Base-by-base conservation (phyloP, 257 asterid genomes). In the Solanum peruvianum region DNA sequence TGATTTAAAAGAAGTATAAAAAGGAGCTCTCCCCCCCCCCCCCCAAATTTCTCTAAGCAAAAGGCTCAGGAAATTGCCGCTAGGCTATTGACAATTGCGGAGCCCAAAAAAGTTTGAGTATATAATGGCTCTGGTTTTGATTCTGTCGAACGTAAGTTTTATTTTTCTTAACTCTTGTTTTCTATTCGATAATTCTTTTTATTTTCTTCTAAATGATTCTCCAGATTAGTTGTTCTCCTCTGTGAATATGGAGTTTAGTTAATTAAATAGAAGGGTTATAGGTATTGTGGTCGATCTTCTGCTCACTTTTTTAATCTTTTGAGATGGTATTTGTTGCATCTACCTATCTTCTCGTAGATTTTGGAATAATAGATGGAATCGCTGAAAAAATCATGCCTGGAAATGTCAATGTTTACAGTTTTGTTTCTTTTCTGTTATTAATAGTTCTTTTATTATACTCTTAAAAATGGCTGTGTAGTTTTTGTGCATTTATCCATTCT, bases 41-140 rank as follows among this genome's bases (percentile, higher is more conserved):
- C 2, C 2, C 2, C 0, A 16, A 16, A 4, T 16, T 16, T 52
- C 23, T 16, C 4, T 52, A 16, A 52, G 85, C 98, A 92, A 90
- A 96, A 93, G 90, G 98, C 98, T 44, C 99, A 95, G 88, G 98
- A 94, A 90, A 94, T 96, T 72, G 99, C 99, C 11, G 95, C 97
- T 33, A 92, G 98, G 88, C 92, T 97, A 37, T 87, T 95, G 90
- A 95, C 85, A 49, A 91, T 23, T 85, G 91, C 94, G 3, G 99
- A 95, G 75, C 92, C 96, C 41, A 89, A 91, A 31, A 95, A 95
- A 86, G 90, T 94, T 67, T 90, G 96, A 70, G 91, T 95, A 85
- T 94, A 95, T 66, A 94, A 94, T 86, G 98, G 94, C n/a, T 87
- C 92, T 25, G 83, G 83, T 13, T 77, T 42, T 44, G 83, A 77